A percentile compares a stretch with the other conserved stretches of the same genome.
Evolutionary conservation across 1,139 yeast species (phyloP).

Genomic region (Suhomyces wounanorum): DNA sequence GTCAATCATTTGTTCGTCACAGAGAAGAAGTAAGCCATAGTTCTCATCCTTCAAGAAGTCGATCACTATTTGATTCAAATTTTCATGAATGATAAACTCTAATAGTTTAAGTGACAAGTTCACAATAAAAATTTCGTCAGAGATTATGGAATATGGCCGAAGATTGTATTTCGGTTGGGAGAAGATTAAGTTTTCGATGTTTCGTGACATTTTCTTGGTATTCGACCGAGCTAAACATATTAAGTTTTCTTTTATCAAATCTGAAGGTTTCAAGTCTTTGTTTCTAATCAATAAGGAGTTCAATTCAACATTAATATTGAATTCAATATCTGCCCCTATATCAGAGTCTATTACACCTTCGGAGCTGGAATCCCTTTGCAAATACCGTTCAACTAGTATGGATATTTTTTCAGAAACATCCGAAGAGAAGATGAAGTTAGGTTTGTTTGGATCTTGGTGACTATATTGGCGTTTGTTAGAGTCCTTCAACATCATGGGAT

Average conservation of each 20-base stretch:
- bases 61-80: slow-evolving; percentile 20
- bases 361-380: slow-evolving; percentile 1
- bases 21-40: slow-evolving; percentile 31
- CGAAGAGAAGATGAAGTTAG: slow-evolving; percentile 44
- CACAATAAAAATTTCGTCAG: slow-evolving; percentile 38
- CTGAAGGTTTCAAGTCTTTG: slow-evolving; percentile 32
- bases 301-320: slow-evolving; percentile 39
- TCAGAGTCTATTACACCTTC: not conserved
- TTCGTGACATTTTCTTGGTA: slow-evolving; percentile 7
- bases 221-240: slow-evolving; percentile 35
- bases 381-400: slow-evolving; percentile 9
- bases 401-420: slow-evolving; percentile 32
- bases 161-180: slow-evolving; percentile 8
- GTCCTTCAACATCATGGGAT: slow-evolving; percentile 7
- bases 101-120: slow-evolving; percentile 26
- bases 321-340: slow-evolving; percentile 15
- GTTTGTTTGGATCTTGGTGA: slow-evolving; percentile 33
- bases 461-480: slow-evolving; percentile 10
- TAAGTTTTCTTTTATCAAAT: slow-evolving; percentile 36
- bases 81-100: slow-evolving; percentile 19
- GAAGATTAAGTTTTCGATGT: slow-evolving; percentile 12
- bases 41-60: slow-evolving; percentile 37
- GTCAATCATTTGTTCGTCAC: slow-evolving; percentile 31
- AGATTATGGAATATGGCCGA: slow-evolving; percentile 9
- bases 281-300: slow-evolving; percentile 38